Conservation (phyloP, 352 stramenopile species). For the Pythium aristosporum region DNA sequence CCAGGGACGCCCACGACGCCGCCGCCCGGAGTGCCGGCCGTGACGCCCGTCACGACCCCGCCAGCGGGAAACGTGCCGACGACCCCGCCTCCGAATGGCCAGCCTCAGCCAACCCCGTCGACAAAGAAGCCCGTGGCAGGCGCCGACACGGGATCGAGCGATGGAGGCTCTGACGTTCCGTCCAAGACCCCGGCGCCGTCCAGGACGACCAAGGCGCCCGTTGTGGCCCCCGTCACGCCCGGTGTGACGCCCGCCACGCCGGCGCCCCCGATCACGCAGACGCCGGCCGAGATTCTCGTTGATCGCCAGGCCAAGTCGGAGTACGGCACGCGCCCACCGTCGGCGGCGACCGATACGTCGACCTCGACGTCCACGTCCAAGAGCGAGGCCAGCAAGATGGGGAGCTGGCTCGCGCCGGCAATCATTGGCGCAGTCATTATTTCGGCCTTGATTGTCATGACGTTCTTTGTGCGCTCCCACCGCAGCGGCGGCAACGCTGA, state of each 20-base stretch:
- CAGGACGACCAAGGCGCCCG: constrained; percentile 20
- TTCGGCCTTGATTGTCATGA: constrained; percentile 52
- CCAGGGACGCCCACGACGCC: not conserved
- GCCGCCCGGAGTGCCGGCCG: not conserved
- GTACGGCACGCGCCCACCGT: constrained; percentile 44
- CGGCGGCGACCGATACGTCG: constrained; percentile 30
- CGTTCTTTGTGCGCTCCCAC: constrained; percentile 58
- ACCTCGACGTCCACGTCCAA: constrained; percentile 18
- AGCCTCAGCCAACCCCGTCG: no score
- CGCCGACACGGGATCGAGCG: not conserved
- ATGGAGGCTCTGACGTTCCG: not conserved
- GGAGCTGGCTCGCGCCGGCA: constrained; percentile 54
- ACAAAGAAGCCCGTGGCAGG: no score
- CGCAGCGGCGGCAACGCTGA: constrained; percentile 30
- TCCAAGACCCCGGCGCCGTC: constrained; percentile 15
- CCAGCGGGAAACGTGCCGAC: not conserved
- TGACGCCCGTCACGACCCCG: not conserved
- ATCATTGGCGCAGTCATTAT: constrained; percentile 61
- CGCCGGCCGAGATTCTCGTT: constrained; percentile 34
- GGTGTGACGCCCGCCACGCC: constrained; percentile 23
- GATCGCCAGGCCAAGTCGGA: constrained; percentile 39
- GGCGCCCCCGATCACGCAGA: constrained; percentile 26
- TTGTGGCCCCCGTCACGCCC: constrained; percentile 11
- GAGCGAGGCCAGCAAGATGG: constrained; percentile 26
- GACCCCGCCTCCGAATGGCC: not conserved